These are phyloP conservation scores for Claviceps sorghi DNA, from an alignment of 2,329 filamentous ascomycete genomes.

Conservation along the genomic window DNA sequence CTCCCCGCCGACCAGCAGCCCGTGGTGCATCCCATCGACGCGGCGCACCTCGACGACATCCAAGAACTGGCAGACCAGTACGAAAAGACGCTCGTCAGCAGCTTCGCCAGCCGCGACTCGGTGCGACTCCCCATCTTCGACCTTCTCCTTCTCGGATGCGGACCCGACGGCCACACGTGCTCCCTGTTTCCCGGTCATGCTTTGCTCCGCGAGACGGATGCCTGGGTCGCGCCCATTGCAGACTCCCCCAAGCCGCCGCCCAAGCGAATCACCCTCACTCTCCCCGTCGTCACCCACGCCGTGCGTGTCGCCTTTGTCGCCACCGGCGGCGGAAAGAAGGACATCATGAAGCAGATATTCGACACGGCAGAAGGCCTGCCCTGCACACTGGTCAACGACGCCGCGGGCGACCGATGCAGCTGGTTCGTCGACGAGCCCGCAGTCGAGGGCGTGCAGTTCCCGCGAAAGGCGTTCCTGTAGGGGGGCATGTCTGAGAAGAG, in stretches of 20 bases:
- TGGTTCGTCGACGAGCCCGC: conserved; percentile 91
- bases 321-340: conserved; percentile 79
- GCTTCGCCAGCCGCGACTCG: conserved; percentile 83
- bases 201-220: conserved; percentile 69
- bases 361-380: conserved; percentile 60
- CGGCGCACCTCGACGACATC: conserved; percentile 49
- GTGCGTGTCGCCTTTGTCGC: conserved; percentile 82
- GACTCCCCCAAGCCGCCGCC: conserved; percentile 92
- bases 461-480: conserved; percentile 51
- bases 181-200: conserved; percentile 85
- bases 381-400: conserved; percentile 76
- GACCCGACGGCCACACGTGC: conserved; percentile 94
- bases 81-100: conserved; percentile 70
- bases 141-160: conserved; percentile 80
- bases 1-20: conserved; percentile 57
- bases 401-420: conserved; percentile 69
- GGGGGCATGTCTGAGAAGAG: neutral
- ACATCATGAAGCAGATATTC: conserved; percentile 85
- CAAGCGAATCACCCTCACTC: conserved; percentile 76
- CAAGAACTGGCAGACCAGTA: conserved; percentile 92
- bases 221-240: conserved; percentile 84
- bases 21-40: conserved; percentile 65
- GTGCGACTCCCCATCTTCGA: conserved; percentile 94
- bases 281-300: conserved; percentile 80
- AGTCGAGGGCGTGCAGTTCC: conserved; percentile 72